These are phyloP conservation scores for Casuarina glauca DNA, from an alignment of 306 rosid species.

Conservation along the genomic window DNA sequence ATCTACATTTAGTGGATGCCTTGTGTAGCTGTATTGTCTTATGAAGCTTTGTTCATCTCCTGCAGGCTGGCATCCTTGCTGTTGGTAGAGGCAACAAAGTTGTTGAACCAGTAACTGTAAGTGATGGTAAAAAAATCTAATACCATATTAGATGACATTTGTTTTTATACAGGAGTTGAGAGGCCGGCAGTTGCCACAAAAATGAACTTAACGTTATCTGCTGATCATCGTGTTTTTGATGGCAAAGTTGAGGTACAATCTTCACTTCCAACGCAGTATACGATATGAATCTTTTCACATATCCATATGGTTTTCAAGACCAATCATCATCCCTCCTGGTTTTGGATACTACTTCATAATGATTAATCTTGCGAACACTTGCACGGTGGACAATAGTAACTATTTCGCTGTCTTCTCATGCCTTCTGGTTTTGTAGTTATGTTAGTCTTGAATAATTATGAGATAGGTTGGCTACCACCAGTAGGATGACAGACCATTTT, in stretches of 20 bases:
- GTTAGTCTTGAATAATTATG: background rate
- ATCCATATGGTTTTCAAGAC: background rate
- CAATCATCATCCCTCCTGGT: background rate
- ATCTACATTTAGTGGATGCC: background rate
- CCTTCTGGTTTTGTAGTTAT: background rate
- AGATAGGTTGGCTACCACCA: background rate
- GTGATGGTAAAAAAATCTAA: conserved; percentile 59
- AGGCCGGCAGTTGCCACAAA: conserved; percentile 65
- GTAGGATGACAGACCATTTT: background rate
- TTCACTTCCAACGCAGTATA: background rate
- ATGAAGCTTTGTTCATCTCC: conserved; percentile 23
- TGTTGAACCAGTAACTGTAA: conserved; percentile 66
- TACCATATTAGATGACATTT: conserved; percentile 29
- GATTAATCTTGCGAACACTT: conserved; percentile 1
- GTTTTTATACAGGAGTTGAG: conserved; percentile 63
- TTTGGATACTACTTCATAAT: background rate
- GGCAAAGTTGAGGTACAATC: conserved; percentile 87
- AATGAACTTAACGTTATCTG: conserved; percentile 84
- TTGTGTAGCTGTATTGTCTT: background rate
- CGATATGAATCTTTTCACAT: background rate
- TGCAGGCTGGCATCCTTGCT: conserved; percentile 95
- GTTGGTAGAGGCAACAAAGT: conserved; percentile 97
- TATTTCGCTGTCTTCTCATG: background rate
- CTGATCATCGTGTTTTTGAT: conserved; percentile 81
- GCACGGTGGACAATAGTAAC: background rate